Evolutionary conservation across 371 early-diverging fungal species (phyloP).

Genomic region (Apophysomyces sp.): DNA sequence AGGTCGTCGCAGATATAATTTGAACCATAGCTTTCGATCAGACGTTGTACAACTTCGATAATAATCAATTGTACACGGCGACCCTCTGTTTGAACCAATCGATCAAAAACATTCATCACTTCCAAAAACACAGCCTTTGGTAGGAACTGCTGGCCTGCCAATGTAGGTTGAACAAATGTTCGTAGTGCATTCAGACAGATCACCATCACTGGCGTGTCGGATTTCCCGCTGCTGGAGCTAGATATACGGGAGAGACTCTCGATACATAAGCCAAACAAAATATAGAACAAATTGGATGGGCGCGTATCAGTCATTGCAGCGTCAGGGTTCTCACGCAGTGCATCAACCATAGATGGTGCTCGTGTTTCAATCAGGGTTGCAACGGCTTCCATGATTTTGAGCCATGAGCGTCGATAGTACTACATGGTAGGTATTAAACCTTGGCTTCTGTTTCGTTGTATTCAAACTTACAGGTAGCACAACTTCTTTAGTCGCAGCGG

Average conservation of each 20-base stretch:
- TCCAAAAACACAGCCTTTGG: constrained; percentile 62
- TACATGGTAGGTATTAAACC: constrained; percentile 8
- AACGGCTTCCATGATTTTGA: constrained; percentile 57
- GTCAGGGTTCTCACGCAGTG: constrained; percentile 36
- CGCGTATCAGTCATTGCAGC: constrained; percentile 23
- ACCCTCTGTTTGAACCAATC: constrained; percentile 56
- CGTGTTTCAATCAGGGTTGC: constrained; percentile 47
- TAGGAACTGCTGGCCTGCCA: constrained; percentile 41
- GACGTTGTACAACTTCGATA: constrained; percentile 43
- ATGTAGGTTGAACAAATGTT: constrained; percentile 42
- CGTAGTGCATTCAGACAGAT: constrained; percentile 41
- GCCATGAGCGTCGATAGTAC: constrained; percentile 56
- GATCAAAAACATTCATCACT: constrained; percentile 62
- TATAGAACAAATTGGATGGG: constrained; percentile 51
- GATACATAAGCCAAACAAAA: constrained; percentile 66
- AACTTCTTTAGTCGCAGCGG: constrained; percentile 54
- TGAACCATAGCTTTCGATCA: constrained; percentile 43
- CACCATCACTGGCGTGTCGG: constrained; percentile 30
- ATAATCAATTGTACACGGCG: constrained; percentile 44
- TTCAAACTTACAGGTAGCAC: constrained; percentile 54
- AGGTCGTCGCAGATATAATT: constrained; percentile 44
- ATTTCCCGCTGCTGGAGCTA: constrained; percentile 32
- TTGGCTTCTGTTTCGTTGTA: constrained; percentile 11
- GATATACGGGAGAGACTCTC: constrained; percentile 58
- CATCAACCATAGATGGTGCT: constrained; percentile 43